A percentile compares a stretch with the other conserved stretches of the same genome.
These are phyloP conservation scores for Leccinum disarticulatum DNA, from an alignment of 768 basidiomycete species.

Conservation along the genomic window DNA sequence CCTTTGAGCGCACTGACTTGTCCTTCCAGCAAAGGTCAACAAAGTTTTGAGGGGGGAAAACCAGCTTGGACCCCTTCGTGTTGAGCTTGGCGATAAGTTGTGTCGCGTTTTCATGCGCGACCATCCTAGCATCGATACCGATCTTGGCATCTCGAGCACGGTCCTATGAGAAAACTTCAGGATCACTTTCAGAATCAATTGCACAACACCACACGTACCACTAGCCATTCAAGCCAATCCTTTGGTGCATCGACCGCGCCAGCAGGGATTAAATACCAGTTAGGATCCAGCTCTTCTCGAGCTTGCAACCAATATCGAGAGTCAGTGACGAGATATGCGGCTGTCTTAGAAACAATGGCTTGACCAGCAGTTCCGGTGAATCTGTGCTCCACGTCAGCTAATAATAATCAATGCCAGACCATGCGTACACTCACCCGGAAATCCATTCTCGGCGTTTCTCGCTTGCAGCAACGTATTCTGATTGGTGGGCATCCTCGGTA, in stretches of 20 bases:
- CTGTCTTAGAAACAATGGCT: constrained; percentile 63
- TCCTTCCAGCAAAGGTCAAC: constrained; percentile 81
- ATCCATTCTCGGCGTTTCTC: constrained; percentile 81
- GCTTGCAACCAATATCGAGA: constrained; percentile 87
- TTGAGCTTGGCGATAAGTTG: constrained; percentile 57
- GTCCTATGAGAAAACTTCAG: constrained; percentile 32
- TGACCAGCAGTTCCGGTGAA: constrained; percentile 69
- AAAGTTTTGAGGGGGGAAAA: constrained; percentile 81
- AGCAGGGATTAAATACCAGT: constrained; percentile 69
- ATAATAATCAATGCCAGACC: constrained; percentile 26
- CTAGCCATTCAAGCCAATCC: constrained; percentile 81
- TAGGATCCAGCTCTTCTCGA: constrained; percentile 60
- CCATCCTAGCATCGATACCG: constrained; percentile 83
- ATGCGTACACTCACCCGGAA: constrained; percentile 55
- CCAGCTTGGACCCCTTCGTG: constrained; percentile 58
- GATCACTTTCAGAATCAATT: neutral
- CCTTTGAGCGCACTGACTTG: constrained; percentile 67
- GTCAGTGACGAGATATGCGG: constrained; percentile 77
- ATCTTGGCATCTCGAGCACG: constrained; percentile 49
- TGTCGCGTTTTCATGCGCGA: constrained; percentile 70
- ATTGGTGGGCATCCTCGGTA: constrained; percentile 79
- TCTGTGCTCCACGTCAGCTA: constrained; percentile 34
- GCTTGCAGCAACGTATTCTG: constrained; percentile 74
- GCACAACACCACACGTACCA: constrained; percentile 43
- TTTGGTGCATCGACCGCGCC: constrained; percentile 54